phyloP scores from a whole-genome alignment of 768 basidiomycete species.

The Imleria badia region DNA sequence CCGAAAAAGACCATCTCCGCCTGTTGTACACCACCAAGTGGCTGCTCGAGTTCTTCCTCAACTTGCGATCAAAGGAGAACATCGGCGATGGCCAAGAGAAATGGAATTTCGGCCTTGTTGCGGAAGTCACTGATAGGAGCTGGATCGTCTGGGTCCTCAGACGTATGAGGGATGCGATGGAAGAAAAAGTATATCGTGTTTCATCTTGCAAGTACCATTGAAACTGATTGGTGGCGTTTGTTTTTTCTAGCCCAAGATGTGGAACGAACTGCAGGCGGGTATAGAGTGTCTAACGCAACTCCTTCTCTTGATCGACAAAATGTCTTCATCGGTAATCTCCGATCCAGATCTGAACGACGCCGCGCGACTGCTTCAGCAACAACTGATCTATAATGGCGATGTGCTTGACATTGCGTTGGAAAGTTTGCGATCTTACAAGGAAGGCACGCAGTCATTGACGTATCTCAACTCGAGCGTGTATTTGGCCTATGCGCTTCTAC shows the following conservation, averaged over 20 bases:
- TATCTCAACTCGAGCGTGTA: constrained; percentile 88
- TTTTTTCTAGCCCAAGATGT: constrained; percentile 74
- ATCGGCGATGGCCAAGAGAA: constrained; percentile 28
- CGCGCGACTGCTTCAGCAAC: constrained; percentile 79
- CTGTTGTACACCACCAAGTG: constrained; percentile 86
- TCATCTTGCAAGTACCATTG: neutral
- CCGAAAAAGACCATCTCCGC: constrained; percentile 92
- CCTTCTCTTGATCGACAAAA: constrained; percentile 81
- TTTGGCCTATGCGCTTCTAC: constrained; percentile 80
- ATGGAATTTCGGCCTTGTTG: constrained; percentile 74
- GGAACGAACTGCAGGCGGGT: constrained; percentile 93
- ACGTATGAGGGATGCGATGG: constrained; percentile 85
- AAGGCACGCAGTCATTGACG: constrained; percentile 72
- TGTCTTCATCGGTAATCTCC: constrained; percentile 54
- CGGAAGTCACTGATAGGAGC: constrained; percentile 80
- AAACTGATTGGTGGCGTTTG: constrained; percentile 11
- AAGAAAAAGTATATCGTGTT: constrained; percentile 70
- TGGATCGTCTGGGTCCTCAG: constrained; percentile 91
- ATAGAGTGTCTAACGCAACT: constrained; percentile 93
- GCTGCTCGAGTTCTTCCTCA: constrained; percentile 89
- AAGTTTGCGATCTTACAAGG: constrained; percentile 73
- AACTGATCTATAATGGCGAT: constrained; percentile 94
- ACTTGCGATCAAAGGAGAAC: constrained; percentile 40
- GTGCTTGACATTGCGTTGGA: constrained; percentile 86
- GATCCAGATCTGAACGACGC: constrained; percentile 59